Base-by-base conservation (phyloP, 2,329 filamentous ascomycete species). In the Bipolaris sorokiniana region DNA sequence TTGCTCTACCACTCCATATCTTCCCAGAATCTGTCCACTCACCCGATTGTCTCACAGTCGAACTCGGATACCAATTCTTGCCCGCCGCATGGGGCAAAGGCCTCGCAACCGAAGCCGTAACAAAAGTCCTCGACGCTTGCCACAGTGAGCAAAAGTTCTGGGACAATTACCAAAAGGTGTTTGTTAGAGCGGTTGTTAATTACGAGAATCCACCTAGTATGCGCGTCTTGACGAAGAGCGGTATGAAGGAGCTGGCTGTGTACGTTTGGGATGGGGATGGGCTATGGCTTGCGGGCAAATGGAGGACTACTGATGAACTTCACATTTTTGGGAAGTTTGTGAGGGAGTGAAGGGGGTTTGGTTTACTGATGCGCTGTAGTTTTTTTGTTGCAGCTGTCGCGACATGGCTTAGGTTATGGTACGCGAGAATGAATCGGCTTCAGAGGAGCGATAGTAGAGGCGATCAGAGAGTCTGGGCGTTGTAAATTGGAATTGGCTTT, bases 121-220 rank as follows among this genome's bases (percentile, higher is more conserved):
- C 34, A 4, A 65, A 69, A 23, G 50, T 72, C 7, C 58, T 76
- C 20, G 59, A 63, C 0, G 62, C 65, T 7, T 68, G 64, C 46
- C 62, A 59, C 20, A 63, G 47, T 7, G 61, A 54, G 18, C 37
- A 48, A 26, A 42, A 48, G 1, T 67, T 70, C 26, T 75, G 70
- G 68, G 36, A 48, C 5, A 64, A 66, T 4, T 74, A 61, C 51
- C 51, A 65, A 13, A 70, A 63, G 18, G 48, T 76, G 2, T 73
- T 69, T 54, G 54, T 76, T n/a, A 52, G 70, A 41, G 70, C 65
- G 0, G 64, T 76, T 48, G 71, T 76, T 18, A 74, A 74, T 56
- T 50, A 46, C 10, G 62, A 61, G n/a, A 76, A 76, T 51, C 61
- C 64, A 1, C 56, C 65, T 16, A 76, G 73, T 51, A 15, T 55